phyloP scores from a whole-genome alignment of 148 eudicot species.

The Rhododendron ovatum region DNA sequence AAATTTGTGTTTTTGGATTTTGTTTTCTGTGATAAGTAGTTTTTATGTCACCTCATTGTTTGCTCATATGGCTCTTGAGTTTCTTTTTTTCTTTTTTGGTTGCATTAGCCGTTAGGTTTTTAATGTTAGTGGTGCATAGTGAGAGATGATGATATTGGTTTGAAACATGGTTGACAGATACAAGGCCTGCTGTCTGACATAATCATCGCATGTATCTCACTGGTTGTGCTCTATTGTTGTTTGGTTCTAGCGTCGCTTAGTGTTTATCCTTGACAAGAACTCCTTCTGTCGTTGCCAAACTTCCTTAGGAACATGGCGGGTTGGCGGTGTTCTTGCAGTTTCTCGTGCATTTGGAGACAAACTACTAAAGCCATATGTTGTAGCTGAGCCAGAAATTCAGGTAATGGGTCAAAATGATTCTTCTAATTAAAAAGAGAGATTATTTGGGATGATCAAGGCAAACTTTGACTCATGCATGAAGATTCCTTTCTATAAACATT shows the following conservation, averaged over 20 bases:
- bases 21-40: background rate
- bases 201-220: too few relatives aligned
- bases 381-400: conserved; percentile 77
- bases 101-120: background rate
- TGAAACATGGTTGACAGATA: background rate
- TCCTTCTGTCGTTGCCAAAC: background rate
- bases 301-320: conserved; percentile 81
- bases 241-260: background rate
- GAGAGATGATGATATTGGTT: background rate
- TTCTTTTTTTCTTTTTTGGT: background rate
- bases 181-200: background rate
- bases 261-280: background rate
- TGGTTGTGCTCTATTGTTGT: background rate
- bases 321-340: conserved; percentile 82
- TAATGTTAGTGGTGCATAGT: background rate
- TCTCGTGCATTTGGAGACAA: conserved; percentile 79
- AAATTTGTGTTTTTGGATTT: background rate
- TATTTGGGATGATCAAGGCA: background rate
- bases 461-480: background rate
- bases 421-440: background rate
- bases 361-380: conserved; percentile 60
- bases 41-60: background rate
- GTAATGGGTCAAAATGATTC: conserved; percentile 18
- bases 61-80: background rate
- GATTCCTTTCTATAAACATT: background rate